Percentiles rank a stretch among this genome's conserved stretches.
These are phyloP conservation scores for Gymnopilus junonius DNA, from an alignment of 768 basidiomycete species.

Conservation along the genomic window DNA sequence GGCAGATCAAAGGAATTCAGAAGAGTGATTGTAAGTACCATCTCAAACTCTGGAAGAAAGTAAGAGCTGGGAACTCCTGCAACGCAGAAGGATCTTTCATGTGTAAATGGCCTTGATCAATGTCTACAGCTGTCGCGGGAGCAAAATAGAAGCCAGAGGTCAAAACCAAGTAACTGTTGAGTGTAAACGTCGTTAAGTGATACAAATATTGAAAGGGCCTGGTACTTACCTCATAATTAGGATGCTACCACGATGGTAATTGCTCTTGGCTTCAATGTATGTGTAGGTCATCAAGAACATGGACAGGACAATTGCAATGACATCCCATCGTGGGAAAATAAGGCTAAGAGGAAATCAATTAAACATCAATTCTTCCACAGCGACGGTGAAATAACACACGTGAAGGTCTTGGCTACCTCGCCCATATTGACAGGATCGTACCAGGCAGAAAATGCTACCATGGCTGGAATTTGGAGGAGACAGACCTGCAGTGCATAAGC, in stretches of 20 bases:
- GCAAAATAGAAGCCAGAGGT: constrained; percentile 93
- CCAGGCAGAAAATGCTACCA: constrained; percentile 98
- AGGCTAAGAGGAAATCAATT: constrained; percentile 53
- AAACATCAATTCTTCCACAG: not conserved
- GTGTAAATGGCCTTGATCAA: constrained; percentile 38
- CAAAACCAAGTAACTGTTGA: constrained; percentile 89
- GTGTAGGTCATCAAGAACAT: constrained; percentile 99
- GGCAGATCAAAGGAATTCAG: constrained; percentile 10
- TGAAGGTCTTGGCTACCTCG: constrained; percentile 87
- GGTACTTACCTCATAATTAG: constrained; percentile 80
- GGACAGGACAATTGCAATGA: constrained; percentile 90
- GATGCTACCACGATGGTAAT: constrained; percentile 97
- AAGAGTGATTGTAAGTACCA: constrained; percentile 41
- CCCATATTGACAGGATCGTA: constrained; percentile 89
- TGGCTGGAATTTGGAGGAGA: constrained; percentile 94
- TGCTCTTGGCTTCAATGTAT: constrained; percentile 98
- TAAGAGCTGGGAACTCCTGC: constrained; percentile 42
- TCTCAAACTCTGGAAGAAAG: constrained; percentile 41
- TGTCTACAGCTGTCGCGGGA: constrained; percentile 50
- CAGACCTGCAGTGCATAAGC: constrained; percentile 99
- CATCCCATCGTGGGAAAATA: constrained; percentile 99
- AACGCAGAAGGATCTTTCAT: constrained; percentile 4
- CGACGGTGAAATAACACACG: constrained; percentile 56
- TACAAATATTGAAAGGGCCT: not conserved
- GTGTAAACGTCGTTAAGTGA: constrained; percentile 12